Evolutionary conservation across 495 filamentous ascomycete genomes (phyloP), one percentile per base, ranked within the genome.

Genomic region (Penicillium angulare): DNA sequence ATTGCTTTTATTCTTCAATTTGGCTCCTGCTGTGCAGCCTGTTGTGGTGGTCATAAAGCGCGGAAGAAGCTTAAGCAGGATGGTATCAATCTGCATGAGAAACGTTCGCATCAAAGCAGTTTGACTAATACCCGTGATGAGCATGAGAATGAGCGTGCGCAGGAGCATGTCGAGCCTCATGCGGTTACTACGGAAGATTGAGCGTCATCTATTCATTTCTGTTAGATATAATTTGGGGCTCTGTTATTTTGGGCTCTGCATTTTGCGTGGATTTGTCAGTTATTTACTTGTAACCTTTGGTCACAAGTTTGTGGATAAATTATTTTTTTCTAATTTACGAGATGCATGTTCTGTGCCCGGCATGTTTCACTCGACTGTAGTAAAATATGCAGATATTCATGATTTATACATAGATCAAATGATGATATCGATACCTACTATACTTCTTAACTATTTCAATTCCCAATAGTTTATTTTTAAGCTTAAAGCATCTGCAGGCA

Each of bases 1-100:
- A 49, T 88, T 39, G 84, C 83, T 0, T 93, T 86, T 57, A 62
- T 89, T 10, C 65, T 92, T 26, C 87, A 92, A 60, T 64, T 85
- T 1, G 79, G 83, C 3, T 74, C 89, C 68, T 85, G 83, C 57
- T 96, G 91, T 45, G 73, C 71, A 6, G 59, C 71, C 12, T 77
- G 74, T 47, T 77, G 74, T 44, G 66, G 74, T 23, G 72, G 71
- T 4, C 63, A 62, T 7, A 73, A 72, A 53, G 71, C 70, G 0
- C 64, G 71, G 5, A 76, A 73, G 53, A 53, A 66, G 48, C 58
- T 74, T 20, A 68, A 71, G 55, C 41, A 45, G 9, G 58, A 61
- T 55, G 57, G 57, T 7, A 21, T 60, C 5, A 22, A 56, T 13
- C 42, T 47, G 52, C 55, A 33, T n/a, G 65, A 66, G 45, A 62